phyloP scores from a whole-genome alignment of 2,329 filamentous ascomycete species.

The Hortaea sp. region DNA sequence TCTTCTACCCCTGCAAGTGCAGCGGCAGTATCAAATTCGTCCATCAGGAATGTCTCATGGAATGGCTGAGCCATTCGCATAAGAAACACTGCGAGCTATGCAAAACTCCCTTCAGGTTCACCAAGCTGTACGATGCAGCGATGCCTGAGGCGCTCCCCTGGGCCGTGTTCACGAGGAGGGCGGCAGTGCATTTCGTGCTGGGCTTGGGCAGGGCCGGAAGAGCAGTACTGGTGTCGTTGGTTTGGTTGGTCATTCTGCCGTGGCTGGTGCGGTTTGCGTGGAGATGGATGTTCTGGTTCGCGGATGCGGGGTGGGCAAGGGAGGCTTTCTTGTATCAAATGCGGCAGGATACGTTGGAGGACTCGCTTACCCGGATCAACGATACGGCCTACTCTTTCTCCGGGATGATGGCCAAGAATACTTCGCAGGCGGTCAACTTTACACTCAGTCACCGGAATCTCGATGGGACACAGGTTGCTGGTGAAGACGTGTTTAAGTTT shows the following conservation, averaged over 20 bases:
- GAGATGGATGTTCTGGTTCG: constrained; percentile 91
- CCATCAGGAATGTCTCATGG: constrained; percentile 95
- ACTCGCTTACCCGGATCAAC: neutral
- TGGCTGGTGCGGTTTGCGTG: constrained; percentile 87
- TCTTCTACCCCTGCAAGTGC: constrained; percentile 98
- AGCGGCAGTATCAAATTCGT: constrained; percentile 98
- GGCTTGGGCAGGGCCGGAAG: constrained; percentile 32
- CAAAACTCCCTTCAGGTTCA: constrained; percentile 97
- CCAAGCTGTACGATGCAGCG: constrained; percentile 87
- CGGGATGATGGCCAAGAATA: neutral
- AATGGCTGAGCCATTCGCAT: constrained; percentile 96
- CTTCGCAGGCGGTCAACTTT: neutral
- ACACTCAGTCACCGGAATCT: neutral
- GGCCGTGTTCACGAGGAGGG: constrained; percentile 69
- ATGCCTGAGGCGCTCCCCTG: constrained; percentile 82
- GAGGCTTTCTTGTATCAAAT: constrained; percentile 25
- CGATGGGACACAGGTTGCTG: neutral
- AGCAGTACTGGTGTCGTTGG: constrained; percentile 64
- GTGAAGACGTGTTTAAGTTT: neutral
- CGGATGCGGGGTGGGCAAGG: constrained; percentile 59
- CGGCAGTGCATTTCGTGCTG: constrained; percentile 57
- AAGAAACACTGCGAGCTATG: constrained; percentile 99
- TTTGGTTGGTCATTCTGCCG: constrained; percentile 84
- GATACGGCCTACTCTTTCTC: constrained; percentile 1
- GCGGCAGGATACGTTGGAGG: constrained; percentile 2